phyloP scores from a whole-genome alignment of 306 rosid genomes.

The Vicia sativa region DNA sequence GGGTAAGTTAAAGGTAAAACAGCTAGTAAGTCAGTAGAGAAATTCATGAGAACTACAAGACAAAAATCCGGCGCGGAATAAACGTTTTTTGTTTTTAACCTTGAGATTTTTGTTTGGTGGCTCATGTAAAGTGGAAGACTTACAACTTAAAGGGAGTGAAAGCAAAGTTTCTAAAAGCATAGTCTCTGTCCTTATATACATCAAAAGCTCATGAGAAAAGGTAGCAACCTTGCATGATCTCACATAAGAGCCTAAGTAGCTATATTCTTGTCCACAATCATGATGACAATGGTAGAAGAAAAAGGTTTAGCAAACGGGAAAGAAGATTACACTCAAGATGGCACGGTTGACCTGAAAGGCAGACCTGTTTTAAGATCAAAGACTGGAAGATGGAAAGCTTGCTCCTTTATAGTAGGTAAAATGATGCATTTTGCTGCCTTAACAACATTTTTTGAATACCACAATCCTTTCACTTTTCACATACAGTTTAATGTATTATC shows the following conservation, averaged over 20 bases:
- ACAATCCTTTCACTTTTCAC: no score
- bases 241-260: not conserved
- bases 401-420: slow-evolving; percentile 50
- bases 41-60: not conserved
- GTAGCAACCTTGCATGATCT: not conserved
- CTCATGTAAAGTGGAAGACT: slow-evolving; percentile 28
- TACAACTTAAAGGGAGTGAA: not conserved
- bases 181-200: not conserved
- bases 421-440: slow-evolving; percentile 1
- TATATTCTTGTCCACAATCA: slow-evolving; percentile 18
- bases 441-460: not conserved
- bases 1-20: slow-evolving; percentile 11
- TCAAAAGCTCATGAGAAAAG: slow-evolving; percentile 17
- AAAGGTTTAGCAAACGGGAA: slow-evolving; percentile 24
- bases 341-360: slow-evolving; percentile 46
- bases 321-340: slow-evolving; percentile 48
- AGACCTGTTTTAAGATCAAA: slow-evolving; percentile 51
- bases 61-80: slow-evolving; percentile 5
- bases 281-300: slow-evolving; percentile 41
- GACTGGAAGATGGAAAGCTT: slow-evolving; percentile 50
- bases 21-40: not conserved
- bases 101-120: slow-evolving; percentile 22
- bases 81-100: not conserved
- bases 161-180: slow-evolving; percentile 24
- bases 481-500: not conserved